Percentiles rank a stretch among this genome's conserved stretches.
phyloP scores from a whole-genome alignment of 495 filamentous ascomycete genomes.

The Pyronema omphalodes region DNA sequence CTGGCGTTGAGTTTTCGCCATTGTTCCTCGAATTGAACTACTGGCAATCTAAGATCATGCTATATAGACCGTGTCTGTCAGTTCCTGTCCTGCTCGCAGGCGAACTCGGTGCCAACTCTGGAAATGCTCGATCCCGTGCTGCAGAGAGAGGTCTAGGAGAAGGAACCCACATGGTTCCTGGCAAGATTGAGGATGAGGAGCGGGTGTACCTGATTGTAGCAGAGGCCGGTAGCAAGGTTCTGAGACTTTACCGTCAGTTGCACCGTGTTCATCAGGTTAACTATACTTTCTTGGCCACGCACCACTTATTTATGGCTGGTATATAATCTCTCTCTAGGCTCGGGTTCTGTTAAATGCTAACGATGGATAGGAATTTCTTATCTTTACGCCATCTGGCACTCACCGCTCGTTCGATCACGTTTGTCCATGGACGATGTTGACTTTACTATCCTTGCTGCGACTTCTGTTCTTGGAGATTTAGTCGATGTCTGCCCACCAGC shows the following conservation, averaged over 20 bases:
- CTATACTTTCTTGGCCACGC: constrained; percentile 90
- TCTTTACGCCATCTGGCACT: constrained; percentile 95
- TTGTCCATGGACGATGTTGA: constrained; percentile 91
- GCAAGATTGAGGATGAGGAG: constrained; percentile 49
- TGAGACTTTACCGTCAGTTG: constrained; percentile 76
- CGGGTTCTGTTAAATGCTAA: constrained; percentile 2
- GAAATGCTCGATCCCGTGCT: constrained; percentile 13
- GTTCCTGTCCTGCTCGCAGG: constrained; percentile 70
- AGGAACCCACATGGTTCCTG: neutral
- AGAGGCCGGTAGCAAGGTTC: constrained; percentile 80
- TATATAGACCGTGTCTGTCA: constrained; percentile 79
- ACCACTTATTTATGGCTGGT: constrained; percentile 94
- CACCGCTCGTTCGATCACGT: constrained; percentile 62
- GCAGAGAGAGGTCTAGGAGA: constrained; percentile 16
- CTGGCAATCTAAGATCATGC: constrained; percentile 94
- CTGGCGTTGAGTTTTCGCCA: constrained; percentile 67
- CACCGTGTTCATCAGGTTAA: constrained; percentile 80
- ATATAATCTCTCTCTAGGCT: constrained; percentile 12
- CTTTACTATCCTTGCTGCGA: constrained; percentile 87
- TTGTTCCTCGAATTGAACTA: constrained; percentile 88
- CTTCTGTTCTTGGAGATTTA: constrained; percentile 61
- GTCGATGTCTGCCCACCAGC: constrained; percentile 65
- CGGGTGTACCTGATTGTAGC: constrained; percentile 83
- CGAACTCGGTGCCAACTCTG: constrained; percentile 31
- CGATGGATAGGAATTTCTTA: constrained; percentile 57